Percentiles rank a stretch among this genome's conserved stretches.
phyloP scores from a whole-genome alignment of 148 eudicot genomes.

The Hydrangea macrophylla region DNA sequence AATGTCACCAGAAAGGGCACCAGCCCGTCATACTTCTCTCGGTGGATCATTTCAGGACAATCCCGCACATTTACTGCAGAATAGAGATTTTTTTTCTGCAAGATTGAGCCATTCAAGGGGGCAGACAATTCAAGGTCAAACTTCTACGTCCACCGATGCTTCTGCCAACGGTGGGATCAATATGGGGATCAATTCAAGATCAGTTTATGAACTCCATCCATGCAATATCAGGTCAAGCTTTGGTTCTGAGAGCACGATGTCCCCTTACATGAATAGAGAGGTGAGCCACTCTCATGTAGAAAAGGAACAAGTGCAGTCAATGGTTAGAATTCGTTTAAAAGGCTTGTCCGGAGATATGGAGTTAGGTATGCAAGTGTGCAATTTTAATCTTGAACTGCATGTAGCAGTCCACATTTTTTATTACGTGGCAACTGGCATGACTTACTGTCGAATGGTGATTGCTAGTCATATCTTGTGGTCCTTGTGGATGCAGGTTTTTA shows the following conservation, averaged over 20 bases:
- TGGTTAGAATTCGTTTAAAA: slow-evolving; percentile 41
- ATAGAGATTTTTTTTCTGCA: slow-evolving; percentile 21
- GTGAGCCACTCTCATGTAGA: slow-evolving; percentile 32
- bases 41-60: slow-evolving; percentile 28
- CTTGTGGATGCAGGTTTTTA: not conserved
- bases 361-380: slow-evolving; percentile 32
- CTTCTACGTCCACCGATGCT: slow-evolving; percentile 23
- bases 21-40: slow-evolving; percentile 19
- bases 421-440: not conserved
- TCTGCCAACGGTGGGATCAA: slow-evolving; percentile 24
- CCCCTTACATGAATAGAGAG: slow-evolving; percentile 35
- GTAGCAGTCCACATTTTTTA: not conserved
- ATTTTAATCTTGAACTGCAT: not conserved
- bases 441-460: no score
- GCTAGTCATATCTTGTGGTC: slow-evolving; percentile 2
- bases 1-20: slow-evolving; percentile 25
- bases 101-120: slow-evolving; percentile 25
- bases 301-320: slow-evolving; percentile 39
- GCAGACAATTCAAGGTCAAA: slow-evolving; percentile 25
- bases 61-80: slow-evolving; percentile 19
- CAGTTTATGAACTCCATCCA: slow-evolving; percentile 43
- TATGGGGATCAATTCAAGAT: slow-evolving; percentile 23
- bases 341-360: slow-evolving; percentile 35
- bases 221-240: slow-evolving; percentile 46
- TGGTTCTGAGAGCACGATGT: slow-evolving; percentile 22